phyloP scores from a whole-genome alignment of 1,139 yeast species.

The Pichia sp. region DNA sequence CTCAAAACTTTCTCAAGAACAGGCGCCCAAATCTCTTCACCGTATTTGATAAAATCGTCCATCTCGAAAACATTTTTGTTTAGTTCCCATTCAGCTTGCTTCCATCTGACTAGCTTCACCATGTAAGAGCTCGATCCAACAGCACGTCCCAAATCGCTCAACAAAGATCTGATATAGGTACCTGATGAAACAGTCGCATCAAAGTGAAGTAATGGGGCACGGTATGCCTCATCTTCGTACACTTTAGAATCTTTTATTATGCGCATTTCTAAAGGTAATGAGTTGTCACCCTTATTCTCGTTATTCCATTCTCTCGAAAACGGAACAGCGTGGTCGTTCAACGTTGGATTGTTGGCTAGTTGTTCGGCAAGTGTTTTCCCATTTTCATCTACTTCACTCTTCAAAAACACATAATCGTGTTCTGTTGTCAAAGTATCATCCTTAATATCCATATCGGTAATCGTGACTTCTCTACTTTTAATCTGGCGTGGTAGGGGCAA shows the following conservation, averaged over 20 bases:
- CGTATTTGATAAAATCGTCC: conserved; percentile 56
- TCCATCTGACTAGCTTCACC: conserved; percentile 71
- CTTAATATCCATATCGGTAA: conserved; percentile 50
- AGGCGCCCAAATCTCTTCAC: conserved; percentile 63
- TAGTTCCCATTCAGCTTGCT: conserved; percentile 82
- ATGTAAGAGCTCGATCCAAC: conserved; percentile 81
- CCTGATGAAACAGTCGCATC: conserved; percentile 87
- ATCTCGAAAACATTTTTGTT: conserved; percentile 58
- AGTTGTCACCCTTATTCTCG: conserved; percentile 33
- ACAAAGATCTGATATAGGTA: conserved; percentile 84
- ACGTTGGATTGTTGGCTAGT: conserved; percentile 52
- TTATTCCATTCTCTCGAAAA: conserved; percentile 51
- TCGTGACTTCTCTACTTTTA: conserved; percentile 65
- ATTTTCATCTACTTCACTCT: conserved; percentile 49
- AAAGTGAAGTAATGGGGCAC: conserved; percentile 67
- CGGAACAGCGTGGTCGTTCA: conserved; percentile 57
- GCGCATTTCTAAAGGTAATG: conserved; percentile 29
- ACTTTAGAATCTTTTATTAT: conserved; percentile 26
- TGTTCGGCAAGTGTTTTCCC: conserved; percentile 40
- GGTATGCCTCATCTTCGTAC: conserved; percentile 31
- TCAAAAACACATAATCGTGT: conserved; percentile 52
- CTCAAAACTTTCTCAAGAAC: conserved; percentile 49
- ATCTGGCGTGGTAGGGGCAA: conserved; percentile 78
- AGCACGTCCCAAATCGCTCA: conserved; percentile 85
- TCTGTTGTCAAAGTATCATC: conserved; percentile 50